A percentile compares a stretch with the other conserved stretches of the same genome.
These are phyloP conservation scores for Fusarium praegraminearum DNA, from an alignment of 2,329 filamentous ascomycete genomes.

Conservation along the genomic window DNA sequence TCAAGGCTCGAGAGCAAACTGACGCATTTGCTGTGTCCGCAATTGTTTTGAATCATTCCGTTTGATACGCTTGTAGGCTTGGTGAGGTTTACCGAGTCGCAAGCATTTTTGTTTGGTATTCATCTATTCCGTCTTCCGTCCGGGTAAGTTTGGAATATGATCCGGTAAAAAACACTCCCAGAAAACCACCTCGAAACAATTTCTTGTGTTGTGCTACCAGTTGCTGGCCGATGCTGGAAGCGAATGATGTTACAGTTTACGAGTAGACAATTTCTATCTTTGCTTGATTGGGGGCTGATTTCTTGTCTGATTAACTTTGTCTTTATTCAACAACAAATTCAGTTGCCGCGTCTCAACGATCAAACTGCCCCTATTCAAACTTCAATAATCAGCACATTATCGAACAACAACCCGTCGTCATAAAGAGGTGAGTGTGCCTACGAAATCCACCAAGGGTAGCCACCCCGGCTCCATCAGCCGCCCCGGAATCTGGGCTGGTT, in stretches of 20 bases:
- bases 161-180: neutral
- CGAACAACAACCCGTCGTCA: conserved; percentile 12
- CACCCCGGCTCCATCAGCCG: conserved; percentile 29
- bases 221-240: neutral
- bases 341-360: neutral
- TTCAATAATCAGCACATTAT: conserved; percentile 3
- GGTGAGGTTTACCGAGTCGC: conserved; percentile 7
- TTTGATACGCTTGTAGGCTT: conserved; percentile 11
- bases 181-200: neutral
- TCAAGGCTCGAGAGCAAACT: neutral
- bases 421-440: conserved; percentile 9
- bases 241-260: neutral
- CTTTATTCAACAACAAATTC: neutral
- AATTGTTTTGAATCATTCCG: conserved; percentile 5
- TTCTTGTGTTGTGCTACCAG: neutral
- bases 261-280: neutral
- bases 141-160: neutral
- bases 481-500: conserved; percentile 25
- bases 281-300: neutral
- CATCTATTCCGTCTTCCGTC: neutral
- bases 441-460: neutral
- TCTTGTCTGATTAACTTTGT: neutral
- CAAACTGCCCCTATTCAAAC: neutral
- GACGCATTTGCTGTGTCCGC: conserved; percentile 7
- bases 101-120: conserved; percentile 14